These are phyloP conservation scores for Volvariella volvacea DNA, from an alignment of 1,284 basidiomycete genomes.

Conservation along the genomic window DNA sequence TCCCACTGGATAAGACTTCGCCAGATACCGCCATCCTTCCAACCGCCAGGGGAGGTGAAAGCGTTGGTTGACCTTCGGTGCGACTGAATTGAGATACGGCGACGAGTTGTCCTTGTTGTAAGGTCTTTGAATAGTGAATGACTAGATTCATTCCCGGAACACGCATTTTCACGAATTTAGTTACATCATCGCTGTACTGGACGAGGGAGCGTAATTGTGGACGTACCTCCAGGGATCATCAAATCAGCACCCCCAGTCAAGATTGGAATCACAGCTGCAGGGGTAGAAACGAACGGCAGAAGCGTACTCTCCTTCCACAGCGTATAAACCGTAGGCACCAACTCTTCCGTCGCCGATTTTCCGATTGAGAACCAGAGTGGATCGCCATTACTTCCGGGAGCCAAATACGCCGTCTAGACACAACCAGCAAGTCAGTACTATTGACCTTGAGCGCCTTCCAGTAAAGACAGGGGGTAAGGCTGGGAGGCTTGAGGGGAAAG, in stretches of 20 bases:
- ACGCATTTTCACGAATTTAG: too few species aligned
- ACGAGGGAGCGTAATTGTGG: too few species aligned
- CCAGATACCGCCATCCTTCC: constrained; percentile 58
- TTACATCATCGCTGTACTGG: too few species aligned
- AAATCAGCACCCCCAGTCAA: constrained; percentile 69
- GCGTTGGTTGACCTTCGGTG: constrained; percentile 26
- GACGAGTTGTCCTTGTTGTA: constrained; percentile 47
- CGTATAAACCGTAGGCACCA: constrained; percentile 75
- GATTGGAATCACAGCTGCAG: constrained; percentile 53
- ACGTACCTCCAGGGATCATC: constrained; percentile 74
- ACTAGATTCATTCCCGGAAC: constrained; percentile 38
- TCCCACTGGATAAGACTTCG: constrained; percentile 30
- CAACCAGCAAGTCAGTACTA: constrained; percentile 1
- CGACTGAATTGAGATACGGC: constrained; percentile 46
- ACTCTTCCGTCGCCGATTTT: constrained; percentile 47
- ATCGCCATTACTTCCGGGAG: constrained; percentile 52
- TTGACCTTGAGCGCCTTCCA: background rate
- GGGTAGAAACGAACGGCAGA: constrained; percentile 61
- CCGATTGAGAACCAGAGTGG: constrained; percentile 81
- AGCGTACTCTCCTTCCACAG: constrained; percentile 66
- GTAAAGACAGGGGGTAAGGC: background rate
- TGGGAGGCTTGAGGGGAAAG: background rate
- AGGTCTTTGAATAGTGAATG: constrained; percentile 38
- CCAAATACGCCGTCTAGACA: constrained; percentile 54
- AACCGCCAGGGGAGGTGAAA: constrained; percentile 58